Evolutionary conservation across 2,329 filamentous ascomycete species (phyloP).

Genomic region (Didymella segeticola): DNA sequence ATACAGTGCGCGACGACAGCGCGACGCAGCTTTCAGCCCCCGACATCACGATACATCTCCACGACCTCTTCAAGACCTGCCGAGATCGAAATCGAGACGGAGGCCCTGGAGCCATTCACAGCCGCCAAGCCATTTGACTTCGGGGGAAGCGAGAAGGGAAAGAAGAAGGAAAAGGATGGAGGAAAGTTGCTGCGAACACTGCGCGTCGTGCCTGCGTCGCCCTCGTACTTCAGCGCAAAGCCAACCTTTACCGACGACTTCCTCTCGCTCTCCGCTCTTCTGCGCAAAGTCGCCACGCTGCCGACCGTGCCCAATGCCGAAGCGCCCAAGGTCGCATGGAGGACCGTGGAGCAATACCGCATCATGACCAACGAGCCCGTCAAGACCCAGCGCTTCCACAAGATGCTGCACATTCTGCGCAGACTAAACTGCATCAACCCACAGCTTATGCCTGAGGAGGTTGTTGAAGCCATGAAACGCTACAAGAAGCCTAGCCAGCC

Average conservation of each 20-base stretch:
- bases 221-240: conserved; percentile 92
- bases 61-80: conserved; percentile 36
- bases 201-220: conserved; percentile 81
- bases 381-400: conserved; percentile 73
- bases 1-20: conserved; percentile 33
- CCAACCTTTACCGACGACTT: conserved; percentile 86
- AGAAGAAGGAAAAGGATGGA: conserved; percentile 9
- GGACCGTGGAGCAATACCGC: conserved; percentile 78
- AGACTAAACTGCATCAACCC: conserved; percentile 87
- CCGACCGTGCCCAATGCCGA: conserved; percentile 71
- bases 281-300: conserved; percentile 74
- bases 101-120: conserved; percentile 42
- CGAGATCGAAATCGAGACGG: conserved; percentile 28
- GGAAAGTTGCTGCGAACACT: conserved; percentile 48
- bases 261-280: conserved; percentile 73
- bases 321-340: conserved; percentile 79
- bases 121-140: conserved; percentile 57
- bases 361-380: conserved; percentile 56
- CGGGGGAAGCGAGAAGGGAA: conserved; percentile 18
- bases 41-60: conserved; percentile 42
- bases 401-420: conserved; percentile 76
- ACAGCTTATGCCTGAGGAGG: conserved; percentile 72
- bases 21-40: conserved; percentile 26
- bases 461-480: conserved; percentile 67
- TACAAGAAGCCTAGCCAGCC: conserved; percentile 81